Base-by-base conservation (phyloP, 2,329 filamentous ascomycete genomes). In the Arthroderma sp. region DNA sequence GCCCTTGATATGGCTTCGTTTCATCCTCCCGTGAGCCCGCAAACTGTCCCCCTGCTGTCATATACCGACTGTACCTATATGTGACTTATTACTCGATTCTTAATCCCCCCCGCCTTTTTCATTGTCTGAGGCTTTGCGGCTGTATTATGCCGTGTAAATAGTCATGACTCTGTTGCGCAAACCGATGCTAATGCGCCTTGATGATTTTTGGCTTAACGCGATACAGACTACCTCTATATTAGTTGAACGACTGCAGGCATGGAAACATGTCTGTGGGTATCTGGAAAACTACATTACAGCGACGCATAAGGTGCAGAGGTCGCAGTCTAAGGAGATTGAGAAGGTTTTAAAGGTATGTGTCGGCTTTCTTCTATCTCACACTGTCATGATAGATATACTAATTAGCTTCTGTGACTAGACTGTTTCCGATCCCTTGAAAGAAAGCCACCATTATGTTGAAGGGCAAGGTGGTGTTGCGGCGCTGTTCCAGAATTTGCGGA, bases 391-490 rank as follows among this genome's bases (percentile, higher is more conserved):
- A 11, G 29, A 42, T 22, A 33, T 4, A 31, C 31, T 36, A 34
- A 36, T 22, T 5, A 22, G 10, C 9, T 27, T 10, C 37, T 48
- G 10, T 38, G 36, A 40, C 42, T 48, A 86, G 85, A 85, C 83
- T 15, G 85, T 98, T 53, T 83, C 80, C 46, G 79, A 83, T 54
- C 89, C 91, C 11, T 69, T 98, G 52, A 85, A 77, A 61, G 86
- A 96, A 64, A 86, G 84, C 2, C 80, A 94, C 55, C 91, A 98
- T 67, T 98, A 96, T 60, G 86, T 94, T 58, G 83, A 93, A 63
- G 80, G 76, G 47, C 71, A 89, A n/a, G 87, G 86, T 15, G 91
- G 91, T 48, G 68, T 98, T 45, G 81, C 86, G 38, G 83, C 85
- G 49, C 78, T 94, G 66, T 95, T 96, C 58, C 89, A 96, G 67